Percentiles rank a stretch among this genome's conserved stretches.
phyloP scores from a whole-genome alignment of 768 basidiomycete genomes.

The Pulveroboletus frians region DNA sequence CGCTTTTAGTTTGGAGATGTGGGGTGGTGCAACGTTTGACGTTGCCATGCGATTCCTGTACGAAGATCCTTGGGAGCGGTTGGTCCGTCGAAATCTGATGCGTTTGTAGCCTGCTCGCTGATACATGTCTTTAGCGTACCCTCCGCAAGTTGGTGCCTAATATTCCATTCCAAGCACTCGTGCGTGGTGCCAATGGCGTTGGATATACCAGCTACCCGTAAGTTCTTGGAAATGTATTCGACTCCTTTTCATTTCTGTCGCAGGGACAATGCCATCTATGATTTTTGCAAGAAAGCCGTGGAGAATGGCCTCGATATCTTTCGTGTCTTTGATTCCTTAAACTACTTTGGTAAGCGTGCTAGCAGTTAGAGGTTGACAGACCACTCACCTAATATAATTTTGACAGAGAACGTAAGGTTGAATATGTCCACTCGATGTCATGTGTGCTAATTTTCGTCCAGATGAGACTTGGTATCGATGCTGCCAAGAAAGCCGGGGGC shows the following conservation, averaged over 20 bases:
- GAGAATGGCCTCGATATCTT: constrained; percentile 99
- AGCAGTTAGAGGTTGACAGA: background rate
- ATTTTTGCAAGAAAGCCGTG: constrained; percentile 99
- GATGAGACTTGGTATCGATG: constrained; percentile 98
- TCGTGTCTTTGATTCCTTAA: constrained; percentile 98
- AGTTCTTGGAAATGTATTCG: constrained; percentile 25
- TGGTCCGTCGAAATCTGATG: constrained; percentile 46
- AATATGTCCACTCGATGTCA: background rate
- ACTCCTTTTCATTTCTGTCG: constrained; percentile 5
- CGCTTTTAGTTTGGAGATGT: constrained; percentile 95
- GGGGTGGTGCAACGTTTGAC: constrained; percentile 99
- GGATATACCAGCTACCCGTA: constrained; percentile 98
- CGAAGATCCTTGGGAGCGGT: constrained; percentile 98
- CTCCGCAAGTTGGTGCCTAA: constrained; percentile 96
- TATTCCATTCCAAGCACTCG: constrained; percentile 96
- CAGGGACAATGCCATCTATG: constrained; percentile 98
- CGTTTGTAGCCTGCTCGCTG: constrained; percentile 4
- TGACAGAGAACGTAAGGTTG: constrained; percentile 60
- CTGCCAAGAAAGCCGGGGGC: constrained; percentile 99
- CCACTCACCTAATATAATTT: constrained; percentile 5
- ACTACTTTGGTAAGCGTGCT: constrained; percentile 79
- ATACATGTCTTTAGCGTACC: constrained; percentile 52
- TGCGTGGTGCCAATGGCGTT: constrained; percentile 98
- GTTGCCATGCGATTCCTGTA: constrained; percentile 99
- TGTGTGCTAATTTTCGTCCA: constrained; percentile 31